A percentile compares a stretch with the other conserved stretches of the same genome.
Conservation (phyloP, 768 basidiomycete species). For the Pisolithus microcarpus region DNA sequence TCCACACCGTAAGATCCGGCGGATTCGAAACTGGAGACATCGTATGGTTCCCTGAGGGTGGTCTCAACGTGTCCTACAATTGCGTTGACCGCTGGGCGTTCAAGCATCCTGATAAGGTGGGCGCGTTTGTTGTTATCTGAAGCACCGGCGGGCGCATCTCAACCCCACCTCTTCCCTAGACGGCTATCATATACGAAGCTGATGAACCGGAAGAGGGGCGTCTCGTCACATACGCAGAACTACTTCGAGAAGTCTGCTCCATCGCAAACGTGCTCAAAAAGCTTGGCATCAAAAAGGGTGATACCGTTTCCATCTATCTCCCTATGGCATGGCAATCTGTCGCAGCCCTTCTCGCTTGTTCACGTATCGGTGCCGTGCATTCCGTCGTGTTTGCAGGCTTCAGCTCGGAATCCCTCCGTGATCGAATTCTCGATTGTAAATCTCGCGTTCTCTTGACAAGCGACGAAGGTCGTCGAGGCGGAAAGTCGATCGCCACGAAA, state of each 20-base stretch:
- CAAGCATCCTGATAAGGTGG: slow-evolving; percentile 74
- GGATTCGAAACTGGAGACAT: slow-evolving; percentile 81
- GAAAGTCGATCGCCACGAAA: too few relatives aligned
- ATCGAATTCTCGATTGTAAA: slow-evolving; percentile 84
- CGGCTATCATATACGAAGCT: slow-evolving; percentile 97
- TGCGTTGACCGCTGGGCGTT: slow-evolving; percentile 97
- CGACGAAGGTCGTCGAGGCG: slow-evolving; percentile 91
- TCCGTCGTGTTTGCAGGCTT: slow-evolving; percentile 99
- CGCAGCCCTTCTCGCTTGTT: slow-evolving; percentile 95
- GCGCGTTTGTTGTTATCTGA: not conserved
- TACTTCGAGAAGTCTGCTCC: slow-evolving; percentile 81
- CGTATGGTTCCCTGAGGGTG: slow-evolving; percentile 95
- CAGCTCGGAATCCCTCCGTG: slow-evolving; percentile 88
- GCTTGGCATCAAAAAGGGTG: slow-evolving; percentile 90
- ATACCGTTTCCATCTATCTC: slow-evolving; percentile 90
- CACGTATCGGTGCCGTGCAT: slow-evolving; percentile 93
- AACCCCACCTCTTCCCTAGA: slow-evolving; percentile 34
- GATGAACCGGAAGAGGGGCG: slow-evolving; percentile 83
- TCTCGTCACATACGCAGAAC: slow-evolving; percentile 73
- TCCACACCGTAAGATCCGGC: slow-evolving; percentile 69
- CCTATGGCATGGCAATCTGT: slow-evolving; percentile 96
- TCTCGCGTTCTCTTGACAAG: slow-evolving; percentile 90
- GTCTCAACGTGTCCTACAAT: slow-evolving; percentile 90
- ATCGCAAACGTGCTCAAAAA: slow-evolving; percentile 88
- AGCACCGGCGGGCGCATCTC: not conserved